Evolutionary conservation across 208 protist species (phyloP).

Genomic region (Wallacemonas sp.): DNA sequence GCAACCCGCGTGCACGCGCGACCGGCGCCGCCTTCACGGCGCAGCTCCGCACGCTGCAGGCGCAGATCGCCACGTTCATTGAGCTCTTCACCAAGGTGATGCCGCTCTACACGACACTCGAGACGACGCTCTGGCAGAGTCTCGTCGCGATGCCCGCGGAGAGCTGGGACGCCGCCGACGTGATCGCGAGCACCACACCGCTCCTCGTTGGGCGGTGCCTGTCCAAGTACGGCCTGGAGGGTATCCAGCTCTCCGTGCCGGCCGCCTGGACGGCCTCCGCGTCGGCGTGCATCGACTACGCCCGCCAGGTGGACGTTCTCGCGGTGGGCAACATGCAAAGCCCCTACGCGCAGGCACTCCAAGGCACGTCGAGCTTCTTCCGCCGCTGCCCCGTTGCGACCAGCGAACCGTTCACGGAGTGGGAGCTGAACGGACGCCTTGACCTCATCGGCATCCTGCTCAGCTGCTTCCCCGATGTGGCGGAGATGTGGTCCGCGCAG

Average conservation of each 20-base stretch:
- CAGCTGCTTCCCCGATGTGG: conserved; percentile 42
- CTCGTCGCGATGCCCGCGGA: conserved; percentile 32
- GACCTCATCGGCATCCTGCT: conserved; percentile 61
- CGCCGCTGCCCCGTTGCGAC: conserved; percentile 43
- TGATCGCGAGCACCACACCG: conserved; percentile 48
- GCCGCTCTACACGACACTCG: conserved; percentile 55
- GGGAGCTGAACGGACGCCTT: conserved; percentile 51
- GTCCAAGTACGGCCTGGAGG: conserved; percentile 54
- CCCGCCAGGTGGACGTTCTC: conserved; percentile 49
- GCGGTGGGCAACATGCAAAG: conserved; percentile 49
- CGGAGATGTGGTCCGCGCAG: conserved; percentile 16
- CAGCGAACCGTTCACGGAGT: conserved; percentile 52
- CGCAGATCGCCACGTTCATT: conserved; percentile 45
- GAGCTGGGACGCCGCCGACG: conserved; percentile 14
- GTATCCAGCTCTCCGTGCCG: conserved; percentile 41
- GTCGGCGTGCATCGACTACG: conserved; percentile 51
- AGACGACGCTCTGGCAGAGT: conserved; percentile 65
- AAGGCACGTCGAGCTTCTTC: conserved; percentile 54
- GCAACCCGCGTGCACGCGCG: conserved; percentile 16
- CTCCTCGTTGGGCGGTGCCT: conserved; percentile 65
- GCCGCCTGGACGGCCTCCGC: conserved; percentile 66
- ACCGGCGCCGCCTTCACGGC: background rate
- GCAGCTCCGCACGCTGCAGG: conserved; percentile 32
- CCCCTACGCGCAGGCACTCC: conserved; percentile 35
- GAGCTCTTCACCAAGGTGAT: conserved; percentile 55